Evolutionary conservation across 2,329 filamentous ascomycete genomes (phyloP).

Genomic region (Cladosporium colombiae): DNA sequence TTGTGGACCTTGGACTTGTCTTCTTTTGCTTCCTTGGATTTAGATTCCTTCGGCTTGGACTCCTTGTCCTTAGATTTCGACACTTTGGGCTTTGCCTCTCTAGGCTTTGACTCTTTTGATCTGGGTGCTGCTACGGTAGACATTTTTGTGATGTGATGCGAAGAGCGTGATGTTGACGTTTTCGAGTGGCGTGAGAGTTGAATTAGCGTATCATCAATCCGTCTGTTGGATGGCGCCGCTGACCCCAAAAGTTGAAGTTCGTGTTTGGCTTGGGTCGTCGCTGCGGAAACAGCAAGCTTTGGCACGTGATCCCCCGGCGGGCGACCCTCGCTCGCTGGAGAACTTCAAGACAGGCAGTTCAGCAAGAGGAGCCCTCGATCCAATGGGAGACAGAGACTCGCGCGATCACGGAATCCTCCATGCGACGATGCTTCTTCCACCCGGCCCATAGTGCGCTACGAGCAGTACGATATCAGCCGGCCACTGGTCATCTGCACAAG

Average conservation of each 20-base stretch:
- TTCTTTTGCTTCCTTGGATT: constrained; percentile 41
- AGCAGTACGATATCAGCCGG: constrained; percentile 19
- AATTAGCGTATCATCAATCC: neutral
- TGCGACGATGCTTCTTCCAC: constrained; percentile 50
- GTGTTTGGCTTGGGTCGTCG: constrained; percentile 19
- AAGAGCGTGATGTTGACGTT: neutral
- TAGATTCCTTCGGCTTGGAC: constrained; percentile 12
- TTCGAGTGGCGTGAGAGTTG: neutral
- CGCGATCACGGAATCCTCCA: constrained; percentile 35
- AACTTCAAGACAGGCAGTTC: constrained; percentile 9
- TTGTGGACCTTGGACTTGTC: constrained; percentile 91
- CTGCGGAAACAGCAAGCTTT: constrained; percentile 14
- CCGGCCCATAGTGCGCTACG: constrained; percentile 21
- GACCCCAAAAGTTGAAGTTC: constrained; percentile 11
- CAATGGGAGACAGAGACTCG: constrained; percentile 16
- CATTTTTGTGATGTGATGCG: constrained; percentile 19
- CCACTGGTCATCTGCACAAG: constrained; percentile 9
- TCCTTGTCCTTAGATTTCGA: neutral
- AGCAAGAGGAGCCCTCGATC: neutral
- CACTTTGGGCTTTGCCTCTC: neutral
- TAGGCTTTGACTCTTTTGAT: neutral
- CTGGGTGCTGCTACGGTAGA: constrained; percentile 24
- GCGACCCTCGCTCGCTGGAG: neutral
- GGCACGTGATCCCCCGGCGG: constrained; percentile 18
- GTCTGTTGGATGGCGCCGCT: neutral